A percentile compares a stretch with the other conserved stretches of the same genome.
Evolutionary conservation across 805 yeast species (phyloP).

Genomic region (Monosporozyma siamensis): DNA sequence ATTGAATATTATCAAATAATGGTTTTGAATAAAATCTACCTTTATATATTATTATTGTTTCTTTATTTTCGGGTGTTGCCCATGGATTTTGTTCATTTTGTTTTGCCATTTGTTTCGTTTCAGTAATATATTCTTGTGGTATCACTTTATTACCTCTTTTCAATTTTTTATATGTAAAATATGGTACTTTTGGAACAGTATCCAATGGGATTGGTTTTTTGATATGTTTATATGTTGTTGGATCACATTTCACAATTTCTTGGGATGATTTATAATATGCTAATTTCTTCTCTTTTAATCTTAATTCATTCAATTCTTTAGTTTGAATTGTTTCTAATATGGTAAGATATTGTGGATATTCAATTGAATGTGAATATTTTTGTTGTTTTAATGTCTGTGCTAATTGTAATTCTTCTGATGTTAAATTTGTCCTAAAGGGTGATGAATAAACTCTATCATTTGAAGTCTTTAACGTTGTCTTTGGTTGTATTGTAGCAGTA

Average conservation of each 20-base stretch:
- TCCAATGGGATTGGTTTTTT: constrained; percentile 2
- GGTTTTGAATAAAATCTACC: constrained; percentile 18
- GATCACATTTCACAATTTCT: constrained; percentile 4
- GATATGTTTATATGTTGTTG: background rate
- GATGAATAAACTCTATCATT: constrained; percentile 2
- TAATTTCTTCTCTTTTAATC: constrained; percentile 18
- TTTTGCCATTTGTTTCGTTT: background rate
- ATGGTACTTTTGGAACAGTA: constrained; percentile 7
- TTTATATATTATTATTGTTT: constrained; percentile 17
- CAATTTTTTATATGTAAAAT: constrained; percentile 1
- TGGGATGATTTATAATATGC: constrained; percentile 20
- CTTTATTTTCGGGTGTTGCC: constrained; percentile 24
- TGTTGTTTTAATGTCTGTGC: constrained; percentile 11
- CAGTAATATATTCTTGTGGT: background rate
- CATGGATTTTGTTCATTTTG: constrained; percentile 11
- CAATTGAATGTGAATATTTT: constrained; percentile 23
- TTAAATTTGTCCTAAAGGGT: constrained; percentile 8
- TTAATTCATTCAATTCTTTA: constrained; percentile 12
- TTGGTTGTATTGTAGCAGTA: background rate
- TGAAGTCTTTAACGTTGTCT: background rate
- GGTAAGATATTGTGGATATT: constrained; percentile 17
- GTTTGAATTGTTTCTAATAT: constrained; percentile 20
- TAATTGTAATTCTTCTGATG: constrained; percentile 15
- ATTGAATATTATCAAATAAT: constrained; percentile 21
- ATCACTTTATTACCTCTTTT: too few species aligned